phyloP scores from a whole-genome alignment of 176 grass and related monocot genomes.

The Oryza nivara region DNA sequence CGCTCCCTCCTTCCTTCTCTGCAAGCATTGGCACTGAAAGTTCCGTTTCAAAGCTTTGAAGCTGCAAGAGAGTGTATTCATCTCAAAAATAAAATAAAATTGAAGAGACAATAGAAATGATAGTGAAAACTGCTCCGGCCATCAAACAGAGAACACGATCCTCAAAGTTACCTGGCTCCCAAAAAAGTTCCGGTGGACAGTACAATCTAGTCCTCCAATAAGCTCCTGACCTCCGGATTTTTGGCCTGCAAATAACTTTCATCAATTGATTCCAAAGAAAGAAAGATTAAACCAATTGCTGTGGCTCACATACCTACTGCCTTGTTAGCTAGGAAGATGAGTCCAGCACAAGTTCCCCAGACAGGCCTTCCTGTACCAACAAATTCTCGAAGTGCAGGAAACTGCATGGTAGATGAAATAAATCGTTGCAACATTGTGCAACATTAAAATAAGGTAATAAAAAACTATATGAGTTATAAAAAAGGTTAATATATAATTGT shows the following conservation, averaged over 20 bases:
- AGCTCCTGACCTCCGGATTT: conserved; percentile 89
- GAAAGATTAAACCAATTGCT: background rate
- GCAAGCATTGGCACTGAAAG: conserved; percentile 83
- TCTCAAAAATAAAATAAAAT: no score
- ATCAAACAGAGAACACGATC: background rate
- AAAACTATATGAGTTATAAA: background rate
- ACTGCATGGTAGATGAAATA: conserved; percentile 56
- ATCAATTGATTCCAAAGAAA: background rate
- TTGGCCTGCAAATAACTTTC: conserved; percentile 52
- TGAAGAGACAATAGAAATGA: background rate
- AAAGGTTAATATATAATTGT: background rate
- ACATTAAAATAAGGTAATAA: background rate
- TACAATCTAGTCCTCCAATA: conserved; percentile 93
- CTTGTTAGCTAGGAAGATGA: conserved; percentile 95
- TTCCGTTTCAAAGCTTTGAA: conserved; percentile 91
- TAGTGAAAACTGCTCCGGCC: background rate
- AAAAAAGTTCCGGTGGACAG: conserved; percentile 94
- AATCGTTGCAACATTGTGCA: background rate
- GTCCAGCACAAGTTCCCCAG: conserved; percentile 97
- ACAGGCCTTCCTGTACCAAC: conserved; percentile 85
- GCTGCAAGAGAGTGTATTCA: conserved; percentile 54
- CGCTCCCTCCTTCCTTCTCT: conserved; percentile 73
- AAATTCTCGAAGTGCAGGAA: conserved; percentile 92
- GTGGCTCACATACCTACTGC: conserved; percentile 66
- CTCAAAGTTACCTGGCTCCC: conserved; percentile 77